Conservation (phyloP, 352 stramenopile species). For the Phytophthora multivora region DNA sequence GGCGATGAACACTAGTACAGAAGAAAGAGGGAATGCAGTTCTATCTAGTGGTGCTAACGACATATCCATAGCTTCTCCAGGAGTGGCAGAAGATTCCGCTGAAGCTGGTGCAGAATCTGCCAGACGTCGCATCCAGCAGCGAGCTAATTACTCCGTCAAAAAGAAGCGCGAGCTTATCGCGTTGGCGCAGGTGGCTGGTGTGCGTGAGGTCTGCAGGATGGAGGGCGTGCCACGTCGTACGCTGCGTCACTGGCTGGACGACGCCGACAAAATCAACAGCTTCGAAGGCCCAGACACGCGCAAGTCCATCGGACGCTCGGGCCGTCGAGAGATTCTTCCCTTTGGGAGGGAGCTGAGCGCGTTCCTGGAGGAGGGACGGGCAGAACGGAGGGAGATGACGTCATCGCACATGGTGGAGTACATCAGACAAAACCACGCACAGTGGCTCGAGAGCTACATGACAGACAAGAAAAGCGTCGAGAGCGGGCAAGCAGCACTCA, state of each 20-base stretch:
- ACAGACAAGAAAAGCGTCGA: slow-evolving; percentile 46
- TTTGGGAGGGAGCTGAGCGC: slow-evolving; percentile 36
- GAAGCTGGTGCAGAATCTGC: slow-evolving; percentile 9
- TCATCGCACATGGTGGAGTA: slow-evolving; percentile 52
- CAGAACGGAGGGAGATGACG: slow-evolving; percentile 35
- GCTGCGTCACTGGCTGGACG: slow-evolving; percentile 47
- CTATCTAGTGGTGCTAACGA: background rate
- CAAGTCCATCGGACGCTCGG: slow-evolving; percentile 50
- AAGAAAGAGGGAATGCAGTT: slow-evolving; percentile 1
- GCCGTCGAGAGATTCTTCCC: slow-evolving; percentile 41
- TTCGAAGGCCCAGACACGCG: slow-evolving; percentile 41
- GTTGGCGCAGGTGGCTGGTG: slow-evolving; percentile 35
- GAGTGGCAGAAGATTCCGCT: slow-evolving; percentile 3
- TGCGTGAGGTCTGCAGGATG: slow-evolving; percentile 44
- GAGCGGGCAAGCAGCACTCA: slow-evolving; percentile 46
- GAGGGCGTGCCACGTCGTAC: slow-evolving; percentile 45
- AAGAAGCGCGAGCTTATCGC: slow-evolving; percentile 56
- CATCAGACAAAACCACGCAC: slow-evolving; percentile 36
- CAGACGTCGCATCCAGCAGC: slow-evolving; percentile 28
- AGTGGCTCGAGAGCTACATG: slow-evolving; percentile 45
- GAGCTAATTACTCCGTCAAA: slow-evolving; percentile 47
- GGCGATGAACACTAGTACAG: background rate
- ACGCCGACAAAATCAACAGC: slow-evolving; percentile 52
- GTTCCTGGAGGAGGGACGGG: slow-evolving; percentile 35
- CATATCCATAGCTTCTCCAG: slow-evolving; percentile 15